A percentile compares a stretch with the other conserved stretches of the same genome.
Evolutionary conservation across 306 rosid genomes (phyloP).

Genomic region (Amphicarpaea edgeworthii): DNA sequence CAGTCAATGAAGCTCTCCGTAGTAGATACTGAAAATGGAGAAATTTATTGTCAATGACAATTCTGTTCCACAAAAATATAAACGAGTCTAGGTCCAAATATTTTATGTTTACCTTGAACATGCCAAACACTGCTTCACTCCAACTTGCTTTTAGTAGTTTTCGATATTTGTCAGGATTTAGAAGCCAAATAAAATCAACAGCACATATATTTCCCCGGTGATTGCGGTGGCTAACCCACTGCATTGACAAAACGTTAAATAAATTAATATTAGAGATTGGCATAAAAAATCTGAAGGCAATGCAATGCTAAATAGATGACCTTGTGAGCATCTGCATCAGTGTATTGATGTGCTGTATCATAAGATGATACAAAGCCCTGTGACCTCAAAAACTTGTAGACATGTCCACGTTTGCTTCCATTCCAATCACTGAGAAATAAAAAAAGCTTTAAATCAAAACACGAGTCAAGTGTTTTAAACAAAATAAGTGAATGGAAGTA

Average conservation of each 20-base stretch:
- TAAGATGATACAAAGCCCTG: conserved; percentile 95
- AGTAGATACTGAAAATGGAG: conserved; percentile 66
- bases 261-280: conserved; percentile 11
- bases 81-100: not conserved
- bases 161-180: conserved; percentile 78
- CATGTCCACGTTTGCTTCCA: conserved; percentile 98
- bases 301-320: conserved; percentile 53
- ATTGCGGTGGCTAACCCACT: conserved; percentile 99
- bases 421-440: conserved; percentile 86
- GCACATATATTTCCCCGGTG: conserved; percentile 97
- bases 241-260: conserved; percentile 42
- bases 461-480: not conserved
- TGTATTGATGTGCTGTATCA: conserved; percentile 90
- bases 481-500: conserved; percentile 9
- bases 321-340: conserved; percentile 94
- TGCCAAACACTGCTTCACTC: conserved; percentile 82
- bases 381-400: conserved; percentile 91
- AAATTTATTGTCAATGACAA: conserved; percentile 41
- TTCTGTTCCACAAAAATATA: conserved; percentile 9
- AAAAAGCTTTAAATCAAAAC: conserved; percentile 5
- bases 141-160: conserved; percentile 78
- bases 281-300: not conserved
- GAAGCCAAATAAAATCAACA: conserved; percentile 96
- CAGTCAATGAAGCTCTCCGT: conserved; percentile 70
- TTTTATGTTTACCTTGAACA: conserved; percentile 73